Base-by-base conservation (phyloP, 148 eudicot genomes). In the Tetragonia tetragonoides region DNA sequence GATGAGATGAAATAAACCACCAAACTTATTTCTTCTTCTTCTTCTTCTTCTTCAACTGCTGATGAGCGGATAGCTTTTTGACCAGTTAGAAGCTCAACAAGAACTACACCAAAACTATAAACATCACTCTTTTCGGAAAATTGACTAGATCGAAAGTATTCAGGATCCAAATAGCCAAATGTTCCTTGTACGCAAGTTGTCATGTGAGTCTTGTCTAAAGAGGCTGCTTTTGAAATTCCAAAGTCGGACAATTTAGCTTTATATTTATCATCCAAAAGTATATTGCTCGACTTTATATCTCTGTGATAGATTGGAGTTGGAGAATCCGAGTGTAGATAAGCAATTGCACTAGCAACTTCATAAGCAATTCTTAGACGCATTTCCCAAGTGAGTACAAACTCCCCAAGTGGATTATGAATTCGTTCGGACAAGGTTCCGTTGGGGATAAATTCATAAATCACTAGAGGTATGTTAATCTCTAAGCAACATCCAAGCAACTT, bases 151-250 rank as follows among this genome's bases (percentile, higher is more conserved):
- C 81, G 84, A 41, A 81, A 84, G 79, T 86, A 86, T 51, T 83
- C 80, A 5, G 88, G 88, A 57, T 86, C 88, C 10, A 86, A 74
- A 72, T 86, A 86, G 2, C 86, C 86, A 0, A 85, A 82, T 23
- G 86, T 86, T 41, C 88, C 88, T 51, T 86, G 86, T 14, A 85
- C 86, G 66, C 78, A 79, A 5, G 88, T 86, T n/a, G 88, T 83
- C n/a, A 86, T 75, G 71, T 83, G 88, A 24, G 88, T 83, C 7
- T 73, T 75, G 11, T 86, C 88, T 12, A 49, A 56, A 46, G 84
- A 66, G 0, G 81, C 84, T 3, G 81, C 84, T 53, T 83, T 72
- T 10, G 86, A 86, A 69, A 83, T 81, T 3, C 88, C 86, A 40
- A 86, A 86, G 79, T 86, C 86, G 0, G 86, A 85, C 3, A 86